A percentile compares a stretch with the other conserved stretches of the same genome.
Evolutionary conservation across 1,284 basidiomycete genomes (phyloP).

Genomic region (Ceratobasidium sp.): DNA sequence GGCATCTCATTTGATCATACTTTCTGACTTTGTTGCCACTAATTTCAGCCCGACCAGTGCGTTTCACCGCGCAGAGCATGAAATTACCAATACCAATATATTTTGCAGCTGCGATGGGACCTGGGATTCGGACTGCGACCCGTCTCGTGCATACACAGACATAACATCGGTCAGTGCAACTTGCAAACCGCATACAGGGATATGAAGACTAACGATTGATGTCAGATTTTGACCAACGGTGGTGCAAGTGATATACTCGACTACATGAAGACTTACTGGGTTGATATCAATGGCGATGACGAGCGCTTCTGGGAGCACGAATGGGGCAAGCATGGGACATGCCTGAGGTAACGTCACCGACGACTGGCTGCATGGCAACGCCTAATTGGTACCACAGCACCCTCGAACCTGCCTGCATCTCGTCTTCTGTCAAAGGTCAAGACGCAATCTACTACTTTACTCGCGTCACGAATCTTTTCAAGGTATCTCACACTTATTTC

Average conservation of each 20-base stretch:
- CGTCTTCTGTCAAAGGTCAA: constrained; percentile 36
- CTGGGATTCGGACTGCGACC: constrained; percentile 73
- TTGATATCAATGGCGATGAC: constrained; percentile 71
- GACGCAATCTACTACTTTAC: constrained; percentile 69
- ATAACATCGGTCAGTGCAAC: constrained; percentile 64
- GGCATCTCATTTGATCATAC: too few species aligned
- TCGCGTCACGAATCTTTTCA: constrained; percentile 73
- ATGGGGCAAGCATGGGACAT: constrained; percentile 72
- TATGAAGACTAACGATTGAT: constrained; percentile 3
- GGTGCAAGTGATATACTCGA: constrained; percentile 72
- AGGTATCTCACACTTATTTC: constrained; percentile 58
- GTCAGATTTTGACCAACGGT: constrained; percentile 70
- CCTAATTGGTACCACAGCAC: constrained; percentile 62
- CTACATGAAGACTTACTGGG: constrained; percentile 78
- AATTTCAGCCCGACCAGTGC: constrained; percentile 43
- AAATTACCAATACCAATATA: not conserved
- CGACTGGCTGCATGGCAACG: constrained; percentile 33
- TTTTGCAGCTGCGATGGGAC: constrained; percentile 74
- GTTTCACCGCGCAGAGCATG: not conserved
- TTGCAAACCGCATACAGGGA: not conserved
- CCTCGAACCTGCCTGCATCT: constrained; percentile 59
- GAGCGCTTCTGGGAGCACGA: constrained; percentile 73
- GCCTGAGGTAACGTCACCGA: constrained; percentile 65
- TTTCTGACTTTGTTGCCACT: not conserved
- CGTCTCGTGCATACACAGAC: constrained; percentile 70